Conservation (phyloP, 495 filamentous ascomycete species). For the Lepraria neglecta region DNA sequence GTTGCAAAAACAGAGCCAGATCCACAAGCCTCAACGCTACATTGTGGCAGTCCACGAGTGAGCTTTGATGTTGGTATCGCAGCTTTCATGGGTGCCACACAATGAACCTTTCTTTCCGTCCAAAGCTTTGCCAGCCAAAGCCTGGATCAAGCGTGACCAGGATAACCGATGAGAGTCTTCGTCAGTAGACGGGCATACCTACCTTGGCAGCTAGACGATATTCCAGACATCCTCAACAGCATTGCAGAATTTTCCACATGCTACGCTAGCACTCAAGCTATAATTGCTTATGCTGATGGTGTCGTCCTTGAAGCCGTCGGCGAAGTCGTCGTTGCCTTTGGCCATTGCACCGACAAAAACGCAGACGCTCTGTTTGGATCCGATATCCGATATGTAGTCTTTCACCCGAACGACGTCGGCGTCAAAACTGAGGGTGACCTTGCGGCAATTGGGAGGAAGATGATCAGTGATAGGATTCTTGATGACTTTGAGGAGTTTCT, state of each 20-base stretch:
- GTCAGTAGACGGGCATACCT: constrained; percentile 10
- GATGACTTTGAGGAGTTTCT: constrained; percentile 96
- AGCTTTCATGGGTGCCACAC: constrained; percentile 29
- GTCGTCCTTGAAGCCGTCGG: constrained; percentile 89
- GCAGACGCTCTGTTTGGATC: constrained; percentile 81
- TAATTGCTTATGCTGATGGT: constrained; percentile 97
- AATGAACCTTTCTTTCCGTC: constrained; percentile 21
- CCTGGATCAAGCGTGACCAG: not conserved
- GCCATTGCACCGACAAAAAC: constrained; percentile 99
- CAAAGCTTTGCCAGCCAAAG: constrained; percentile 13
- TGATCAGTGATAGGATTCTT: constrained; percentile 97
- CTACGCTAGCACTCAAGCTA: constrained; percentile 92
- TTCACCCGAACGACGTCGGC: constrained; percentile 75
- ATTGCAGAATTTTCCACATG: constrained; percentile 98
- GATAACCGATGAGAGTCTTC: constrained; percentile 7
- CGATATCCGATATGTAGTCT: constrained; percentile 78
- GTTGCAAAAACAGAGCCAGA: constrained; percentile 72
- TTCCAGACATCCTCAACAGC: constrained; percentile 96
- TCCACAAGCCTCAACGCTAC: constrained; percentile 46
- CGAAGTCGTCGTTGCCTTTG: constrained; percentile 91
- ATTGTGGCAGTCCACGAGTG: constrained; percentile 28
- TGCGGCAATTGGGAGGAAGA: constrained; percentile 92
- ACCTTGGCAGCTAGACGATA: constrained; percentile 57
- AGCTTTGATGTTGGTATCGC: constrained; percentile 50
- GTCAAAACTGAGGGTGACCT: constrained; percentile 92